Evolutionary conservation across 106 monocot genomes (phyloP).

Genomic region (Xerophyta viscosa): DNA sequence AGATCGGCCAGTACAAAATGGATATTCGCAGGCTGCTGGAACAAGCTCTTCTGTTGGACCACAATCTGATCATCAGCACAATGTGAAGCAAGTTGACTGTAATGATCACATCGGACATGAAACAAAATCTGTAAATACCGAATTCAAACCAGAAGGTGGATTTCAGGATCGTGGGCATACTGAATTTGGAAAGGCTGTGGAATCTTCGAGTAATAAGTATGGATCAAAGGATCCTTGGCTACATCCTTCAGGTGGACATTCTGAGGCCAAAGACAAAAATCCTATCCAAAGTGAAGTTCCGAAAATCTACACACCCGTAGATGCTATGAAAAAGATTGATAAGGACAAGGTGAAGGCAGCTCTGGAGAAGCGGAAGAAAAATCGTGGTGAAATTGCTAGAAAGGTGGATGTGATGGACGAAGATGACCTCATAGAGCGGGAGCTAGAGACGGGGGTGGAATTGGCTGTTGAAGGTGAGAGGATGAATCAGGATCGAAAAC

Average conservation of each 20-base stretch:
- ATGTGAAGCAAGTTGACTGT: constrained; percentile 7
- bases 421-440: constrained; percentile 61
- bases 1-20: constrained; percentile 30
- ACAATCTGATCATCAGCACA: constrained; percentile 1
- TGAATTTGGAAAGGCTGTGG: constrained; percentile 11
- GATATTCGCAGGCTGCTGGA: constrained; percentile 18
- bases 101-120: constrained; percentile 17
- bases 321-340: constrained; percentile 31
- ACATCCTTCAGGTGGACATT: constrained; percentile 12
- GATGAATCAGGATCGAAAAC: constrained; percentile 20
- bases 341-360: constrained; percentile 68
- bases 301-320: constrained; percentile 12
- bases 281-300: constrained; percentile 9
- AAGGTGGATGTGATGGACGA: constrained; percentile 38
- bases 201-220: constrained; percentile 15
- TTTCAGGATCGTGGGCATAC: constrained; percentile 8
- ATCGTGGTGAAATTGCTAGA: constrained; percentile 8
- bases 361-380: constrained; percentile 42
- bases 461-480: constrained; percentile 31
- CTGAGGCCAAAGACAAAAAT: constrained; percentile 15
- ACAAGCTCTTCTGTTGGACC: constrained; percentile 8
- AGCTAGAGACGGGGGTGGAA: constrained; percentile 56
- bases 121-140: neutral
- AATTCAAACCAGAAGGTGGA: constrained; percentile 5
- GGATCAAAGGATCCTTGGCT: constrained; percentile 5